These are phyloP conservation scores for Domatiomyces globalis DNA, from an alignment of 2,329 filamentous ascomycete genomes.

Conservation along the genomic window DNA sequence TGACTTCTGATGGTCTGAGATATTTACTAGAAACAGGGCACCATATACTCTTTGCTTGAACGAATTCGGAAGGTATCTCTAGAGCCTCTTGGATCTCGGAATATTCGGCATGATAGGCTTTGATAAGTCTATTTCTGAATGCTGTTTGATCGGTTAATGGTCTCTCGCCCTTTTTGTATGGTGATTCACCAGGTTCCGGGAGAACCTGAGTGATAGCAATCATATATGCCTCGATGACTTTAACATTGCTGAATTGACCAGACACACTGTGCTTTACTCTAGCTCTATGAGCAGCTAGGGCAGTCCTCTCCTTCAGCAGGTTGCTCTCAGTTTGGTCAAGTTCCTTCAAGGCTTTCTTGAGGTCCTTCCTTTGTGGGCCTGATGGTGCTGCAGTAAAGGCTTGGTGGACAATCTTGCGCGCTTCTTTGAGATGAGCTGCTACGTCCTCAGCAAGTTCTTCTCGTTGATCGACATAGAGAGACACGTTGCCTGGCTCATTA, in stretches of 20 bases:
- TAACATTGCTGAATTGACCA: conserved; percentile 1
- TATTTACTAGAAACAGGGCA: conserved; percentile 1
- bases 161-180: not conserved
- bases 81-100: not conserved
- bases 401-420: not conserved
- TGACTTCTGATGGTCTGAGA: not conserved
- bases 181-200: not conserved
- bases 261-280: conserved; percentile 1
- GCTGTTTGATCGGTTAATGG: not conserved
- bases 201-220: conserved; percentile 1
- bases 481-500: not conserved
- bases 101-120: conserved; percentile 1
- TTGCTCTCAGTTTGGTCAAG: conserved; percentile 1
- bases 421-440: not conserved
- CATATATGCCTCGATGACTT: conserved; percentile 1
- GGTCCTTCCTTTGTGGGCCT: not conserved
- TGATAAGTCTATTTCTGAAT: conserved; percentile 2
- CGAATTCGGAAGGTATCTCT: not conserved
- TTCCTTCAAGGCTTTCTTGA: not conserved
- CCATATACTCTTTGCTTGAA: not conserved
- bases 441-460: not conserved
- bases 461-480: not conserved
- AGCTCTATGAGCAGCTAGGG: conserved; percentile 1
- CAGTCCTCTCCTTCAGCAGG: conserved; percentile 3
- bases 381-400: not conserved